A percentile compares a stretch with the other conserved stretches of the same genome.
Evolutionary conservation across 2,329 filamentous ascomycete species (phyloP).

Genomic region (Bretziella fagacearum): DNA sequence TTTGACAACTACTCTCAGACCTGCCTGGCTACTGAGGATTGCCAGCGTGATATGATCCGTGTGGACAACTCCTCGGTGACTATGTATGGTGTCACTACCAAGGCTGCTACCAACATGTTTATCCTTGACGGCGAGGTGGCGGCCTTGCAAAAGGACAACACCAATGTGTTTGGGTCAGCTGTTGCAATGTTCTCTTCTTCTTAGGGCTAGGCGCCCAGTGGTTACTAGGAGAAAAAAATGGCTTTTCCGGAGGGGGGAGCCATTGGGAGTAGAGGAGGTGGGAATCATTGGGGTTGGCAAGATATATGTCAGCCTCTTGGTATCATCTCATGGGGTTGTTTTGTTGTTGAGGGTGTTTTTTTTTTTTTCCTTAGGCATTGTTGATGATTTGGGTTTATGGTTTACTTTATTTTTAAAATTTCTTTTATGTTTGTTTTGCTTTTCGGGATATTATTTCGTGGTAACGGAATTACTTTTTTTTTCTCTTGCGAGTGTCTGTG

Average conservation of each 20-base stretch:
- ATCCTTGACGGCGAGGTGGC: conserved; percentile 38
- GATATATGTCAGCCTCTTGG: no score
- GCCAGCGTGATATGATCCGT: conserved; percentile 63
- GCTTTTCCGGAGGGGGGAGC: neutral
- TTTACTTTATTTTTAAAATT: neutral
- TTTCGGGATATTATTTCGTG: neutral
- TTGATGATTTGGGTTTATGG: neutral
- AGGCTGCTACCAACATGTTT: conserved; percentile 59
- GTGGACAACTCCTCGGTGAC: conserved; percentile 48
- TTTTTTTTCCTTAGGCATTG: neutral
- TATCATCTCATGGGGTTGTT: neutral
- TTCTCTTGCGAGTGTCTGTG: neutral
- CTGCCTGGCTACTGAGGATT: conserved; percentile 50
- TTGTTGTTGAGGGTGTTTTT: neutral
- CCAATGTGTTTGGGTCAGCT: conserved; percentile 47
- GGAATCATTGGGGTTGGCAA: neutral
- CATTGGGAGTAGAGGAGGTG: neutral
- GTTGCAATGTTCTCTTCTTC: conserved; percentile 32
- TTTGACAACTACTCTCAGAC: conserved; percentile 65
- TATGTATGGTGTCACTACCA: conserved; percentile 55
- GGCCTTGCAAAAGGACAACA: conserved; percentile 42
- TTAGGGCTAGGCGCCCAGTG: neutral
- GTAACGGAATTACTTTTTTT: neutral
- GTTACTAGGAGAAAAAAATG: neutral
- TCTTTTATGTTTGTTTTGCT: neutral